phyloP scores from a whole-genome alignment of 176 grass and related monocot genomes.

The Juncus inflexus region DNA sequence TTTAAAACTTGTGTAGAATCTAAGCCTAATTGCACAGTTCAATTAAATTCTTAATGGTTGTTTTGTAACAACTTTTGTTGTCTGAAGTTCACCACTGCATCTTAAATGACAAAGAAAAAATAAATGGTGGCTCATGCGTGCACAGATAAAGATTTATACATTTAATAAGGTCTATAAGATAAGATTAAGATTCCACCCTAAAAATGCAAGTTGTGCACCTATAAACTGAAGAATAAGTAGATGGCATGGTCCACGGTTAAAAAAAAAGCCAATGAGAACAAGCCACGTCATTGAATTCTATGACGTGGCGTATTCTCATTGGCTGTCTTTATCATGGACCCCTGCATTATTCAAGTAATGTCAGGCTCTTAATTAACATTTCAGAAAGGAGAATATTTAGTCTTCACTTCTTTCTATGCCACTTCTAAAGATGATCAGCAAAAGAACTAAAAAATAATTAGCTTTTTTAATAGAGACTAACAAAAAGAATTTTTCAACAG shows the following conservation, averaged over 20 bases:
- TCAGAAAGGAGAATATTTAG: not conserved
- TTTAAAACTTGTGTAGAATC: constrained; percentile 9
- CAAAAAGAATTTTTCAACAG: too few species aligned
- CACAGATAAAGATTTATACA: constrained; percentile 7
- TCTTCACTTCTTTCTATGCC: constrained; percentile 21
- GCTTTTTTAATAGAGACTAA: too few species aligned
- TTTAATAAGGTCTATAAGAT: constrained; percentile 21
- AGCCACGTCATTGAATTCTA: too few species aligned
- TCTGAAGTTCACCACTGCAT: constrained; percentile 10
- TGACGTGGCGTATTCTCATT: too few species aligned
- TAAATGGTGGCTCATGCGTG: constrained; percentile 3
- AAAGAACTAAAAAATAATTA: not conserved
- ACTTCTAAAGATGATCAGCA: not conserved
- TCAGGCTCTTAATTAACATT: too few species aligned
- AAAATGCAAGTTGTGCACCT: constrained; percentile 8
- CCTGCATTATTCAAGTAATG: too few species aligned
- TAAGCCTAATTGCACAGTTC: not conserved
- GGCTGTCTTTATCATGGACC: too few species aligned
- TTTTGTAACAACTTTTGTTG: not conserved
- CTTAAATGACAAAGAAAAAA: not conserved
- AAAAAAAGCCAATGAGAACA: too few species aligned
- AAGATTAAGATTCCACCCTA: constrained; percentile 28
- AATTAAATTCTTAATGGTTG: constrained; percentile 19
- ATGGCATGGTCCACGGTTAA: too few species aligned
- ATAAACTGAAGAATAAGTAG: too few species aligned